Percentiles rank a stretch among this genome's conserved stretches.
Evolutionary conservation across 108 stramenopile species (phyloP).

Genomic region (Cyclostephanos tholiformis): DNA sequence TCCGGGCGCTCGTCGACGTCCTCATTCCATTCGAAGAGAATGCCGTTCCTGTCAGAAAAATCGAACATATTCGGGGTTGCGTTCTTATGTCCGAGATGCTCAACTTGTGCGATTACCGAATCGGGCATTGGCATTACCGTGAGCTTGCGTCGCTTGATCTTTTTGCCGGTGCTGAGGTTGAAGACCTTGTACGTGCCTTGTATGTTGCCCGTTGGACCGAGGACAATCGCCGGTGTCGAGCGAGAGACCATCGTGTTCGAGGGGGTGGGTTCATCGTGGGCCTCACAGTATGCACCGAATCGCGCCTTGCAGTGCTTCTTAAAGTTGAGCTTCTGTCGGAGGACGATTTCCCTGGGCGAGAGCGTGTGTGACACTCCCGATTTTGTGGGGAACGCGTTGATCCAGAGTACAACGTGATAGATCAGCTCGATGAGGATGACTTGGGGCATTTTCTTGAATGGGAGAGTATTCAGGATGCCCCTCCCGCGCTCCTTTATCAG

Average conservation of each 20-base stretch:
- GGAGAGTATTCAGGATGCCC: slow-evolving; percentile 11
- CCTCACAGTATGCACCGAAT: slow-evolving; percentile 51
- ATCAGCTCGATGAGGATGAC: slow-evolving; percentile 37
- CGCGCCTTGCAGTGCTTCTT: too few relatives aligned
- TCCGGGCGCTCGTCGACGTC: too few relatives aligned
- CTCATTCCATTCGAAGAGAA: too few relatives aligned
- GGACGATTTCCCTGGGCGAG: too few relatives aligned
- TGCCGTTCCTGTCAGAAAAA: too few relatives aligned
- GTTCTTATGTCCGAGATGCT: slow-evolving; percentile 18
- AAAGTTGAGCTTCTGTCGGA: too few relatives aligned
- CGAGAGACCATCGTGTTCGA: slow-evolving; percentile 21
- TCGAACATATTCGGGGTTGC: not conserved
- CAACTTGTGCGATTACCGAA: slow-evolving; percentile 28
- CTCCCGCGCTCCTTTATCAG: slow-evolving; percentile 37
- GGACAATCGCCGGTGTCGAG: slow-evolving; percentile 30
- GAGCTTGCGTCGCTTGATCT: slow-evolving; percentile 22
- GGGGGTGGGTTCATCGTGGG: slow-evolving; percentile 34
- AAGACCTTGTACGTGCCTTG: slow-evolving; percentile 54
- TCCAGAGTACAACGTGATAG: slow-evolving; percentile 15
- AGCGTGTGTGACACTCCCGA: too few relatives aligned
- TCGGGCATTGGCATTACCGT: slow-evolving; percentile 33
- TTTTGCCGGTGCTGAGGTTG: slow-evolving; percentile 19
- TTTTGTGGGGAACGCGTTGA: slow-evolving; percentile 30
- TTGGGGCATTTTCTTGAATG: slow-evolving; percentile 21
- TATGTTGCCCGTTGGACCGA: slow-evolving; percentile 37